Evolutionary conservation across 2,329 filamentous ascomycete species (phyloP), one percentile per base, ranked within the genome.

Genomic region (Aspergillus sp.): DNA sequence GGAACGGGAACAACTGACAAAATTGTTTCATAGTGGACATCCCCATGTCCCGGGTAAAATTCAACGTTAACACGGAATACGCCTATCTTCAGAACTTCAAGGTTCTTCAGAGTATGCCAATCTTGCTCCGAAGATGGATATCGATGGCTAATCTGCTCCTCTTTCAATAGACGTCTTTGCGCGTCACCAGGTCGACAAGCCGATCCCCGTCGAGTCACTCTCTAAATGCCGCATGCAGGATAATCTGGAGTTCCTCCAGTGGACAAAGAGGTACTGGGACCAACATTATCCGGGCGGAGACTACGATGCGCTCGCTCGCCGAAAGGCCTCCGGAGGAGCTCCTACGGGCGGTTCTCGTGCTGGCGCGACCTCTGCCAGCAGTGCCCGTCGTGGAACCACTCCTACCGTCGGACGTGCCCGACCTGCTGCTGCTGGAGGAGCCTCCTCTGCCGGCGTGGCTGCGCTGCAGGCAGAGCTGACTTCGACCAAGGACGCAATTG

Each of bases 221-320:
- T 86, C 95, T 69, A 99, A 98, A 78, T 99, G 95, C 84, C 97
- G 96, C 83, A 99, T 99, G 93, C 95, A 99, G 84, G 95, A 99
- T 78, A 99, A 99, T 81, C 90, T 99, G 68, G 95, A 98, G 74
- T 99, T 99, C 76, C 83, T 99, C 60, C 95, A 99, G 80, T 99
- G 92, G 90, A 88, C 88, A 59, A 99, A 99, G 85, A 84, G 85
- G 67, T 97, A 92, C 81, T 99, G 95, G 95, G 95, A 99, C 72
- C 91, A 97, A 74, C 92, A 97, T 82, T 99, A 91, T 78, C 95
- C 95, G 7, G 95, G 95, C 59, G 92, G 95, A 69, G 95, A 98
- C 64, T 99, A 99, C 80, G 95, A 99, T 73, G 91, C 95, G 11
- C 84, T 96, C 24, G 82, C 83, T 55, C 86, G 95, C 71, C 86